Evolutionary conservation across 2,329 filamentous ascomycete species (phyloP).

Genomic region (Botryotinia convoluta): DNA sequence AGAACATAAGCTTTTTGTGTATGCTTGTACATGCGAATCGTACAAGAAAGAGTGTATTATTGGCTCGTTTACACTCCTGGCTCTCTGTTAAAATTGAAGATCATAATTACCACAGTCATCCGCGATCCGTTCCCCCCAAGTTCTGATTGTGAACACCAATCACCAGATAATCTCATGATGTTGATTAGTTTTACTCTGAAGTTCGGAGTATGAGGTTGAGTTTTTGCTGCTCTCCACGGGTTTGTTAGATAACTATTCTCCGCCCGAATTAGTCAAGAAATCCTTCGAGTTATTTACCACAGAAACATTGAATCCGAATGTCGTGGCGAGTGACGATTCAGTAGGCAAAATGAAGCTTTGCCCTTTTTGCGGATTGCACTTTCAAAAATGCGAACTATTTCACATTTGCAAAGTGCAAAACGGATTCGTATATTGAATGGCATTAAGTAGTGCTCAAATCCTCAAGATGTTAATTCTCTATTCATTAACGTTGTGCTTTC

Average conservation of each 20-base stretch:
- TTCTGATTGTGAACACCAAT: background rate
- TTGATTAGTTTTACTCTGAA: background rate
- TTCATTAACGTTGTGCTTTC: background rate
- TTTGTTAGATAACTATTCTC: background rate
- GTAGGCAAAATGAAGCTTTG: constrained; percentile 9
- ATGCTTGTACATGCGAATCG: background rate
- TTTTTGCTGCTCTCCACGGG: background rate
- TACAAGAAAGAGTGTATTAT: background rate
- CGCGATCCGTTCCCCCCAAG: background rate
- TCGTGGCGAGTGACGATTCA: constrained; percentile 13
- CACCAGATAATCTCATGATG: background rate
- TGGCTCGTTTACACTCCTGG: background rate
- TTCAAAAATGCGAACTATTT: constrained; percentile 14
- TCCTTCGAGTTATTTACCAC: background rate
- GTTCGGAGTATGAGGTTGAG: background rate
- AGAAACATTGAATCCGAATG: background rate
- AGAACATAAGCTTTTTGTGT: background rate
- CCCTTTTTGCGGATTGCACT: constrained; percentile 10
- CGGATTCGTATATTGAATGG: background rate
- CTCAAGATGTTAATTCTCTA: background rate
- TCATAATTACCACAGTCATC: background rate
- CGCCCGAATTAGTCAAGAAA: background rate
- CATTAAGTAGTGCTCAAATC: background rate
- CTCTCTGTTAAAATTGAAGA: background rate
- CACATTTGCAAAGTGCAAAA: constrained; percentile 16